phyloP scores from a whole-genome alignment of 2,329 filamentous ascomycete genomes.

The Xylaria sp. region DNA sequence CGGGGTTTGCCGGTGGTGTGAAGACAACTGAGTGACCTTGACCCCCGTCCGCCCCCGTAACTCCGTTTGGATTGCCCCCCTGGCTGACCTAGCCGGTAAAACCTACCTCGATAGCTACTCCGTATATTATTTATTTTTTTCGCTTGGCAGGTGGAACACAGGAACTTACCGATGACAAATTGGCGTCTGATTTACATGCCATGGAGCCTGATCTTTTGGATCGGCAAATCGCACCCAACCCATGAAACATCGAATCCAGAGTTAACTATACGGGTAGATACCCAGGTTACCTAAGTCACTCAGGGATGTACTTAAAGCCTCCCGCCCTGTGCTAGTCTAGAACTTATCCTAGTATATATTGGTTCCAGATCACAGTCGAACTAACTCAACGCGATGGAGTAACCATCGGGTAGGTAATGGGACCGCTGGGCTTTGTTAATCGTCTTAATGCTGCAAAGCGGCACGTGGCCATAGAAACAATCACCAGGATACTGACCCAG shows the following conservation, averaged over 20 bases:
- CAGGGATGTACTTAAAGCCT: background rate
- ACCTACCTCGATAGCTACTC: background rate
- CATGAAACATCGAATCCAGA: constrained; percentile 24
- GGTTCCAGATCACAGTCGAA: too few relatives aligned
- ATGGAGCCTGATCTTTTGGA: constrained; percentile 15
- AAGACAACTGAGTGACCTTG: constrained; percentile 11
- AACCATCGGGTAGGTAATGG: background rate
- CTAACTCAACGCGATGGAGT: background rate
- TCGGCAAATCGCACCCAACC: constrained; percentile 26
- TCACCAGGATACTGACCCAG: background rate
- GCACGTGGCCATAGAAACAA: background rate
- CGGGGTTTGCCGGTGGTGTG: constrained; percentile 36
- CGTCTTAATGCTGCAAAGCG: background rate
- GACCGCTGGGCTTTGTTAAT: background rate
- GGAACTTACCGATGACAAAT: constrained; percentile 37
- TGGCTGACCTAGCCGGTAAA: constrained; percentile 17
- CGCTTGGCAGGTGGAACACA: background rate
- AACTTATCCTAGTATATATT: background rate
- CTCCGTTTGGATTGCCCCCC: constrained; percentile 27
- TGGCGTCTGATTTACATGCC: constrained; percentile 12
- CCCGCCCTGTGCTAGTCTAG: constrained; percentile 6
- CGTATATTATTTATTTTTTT: background rate
- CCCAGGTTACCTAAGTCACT: background rate
- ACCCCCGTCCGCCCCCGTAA: constrained; percentile 19
- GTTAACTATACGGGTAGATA: background rate